Evolutionary conservation across 1,284 basidiomycete genomes (phyloP), one percentile per base, ranked within the genome.

Genomic region (Cryptococcus sp.): DNA sequence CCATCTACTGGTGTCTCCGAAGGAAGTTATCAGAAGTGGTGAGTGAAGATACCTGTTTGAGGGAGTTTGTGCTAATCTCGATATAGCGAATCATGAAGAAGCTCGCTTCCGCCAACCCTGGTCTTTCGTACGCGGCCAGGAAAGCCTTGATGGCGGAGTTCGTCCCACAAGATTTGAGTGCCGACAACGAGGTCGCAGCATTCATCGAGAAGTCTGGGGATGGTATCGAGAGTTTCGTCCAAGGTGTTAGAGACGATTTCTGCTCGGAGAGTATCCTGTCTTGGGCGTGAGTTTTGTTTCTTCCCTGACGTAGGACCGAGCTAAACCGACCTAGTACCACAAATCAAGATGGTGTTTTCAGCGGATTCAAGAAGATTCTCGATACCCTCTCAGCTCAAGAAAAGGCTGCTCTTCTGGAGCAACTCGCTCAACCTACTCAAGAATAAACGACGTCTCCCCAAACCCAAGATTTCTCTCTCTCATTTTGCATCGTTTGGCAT

Each of bases 1-100:
- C 88, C 76, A 98, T 99, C 84, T 98, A 97, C 82, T 95, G 91
- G 92, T 86, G 90, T 53, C 82, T 94, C 49, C 87, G 93, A 56
- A 72, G 81, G 50, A 78, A 82, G 61, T 66, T 83, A 50, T 74
- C 72, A 59, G 79, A 80, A 65, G 74, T 78, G 60, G 69, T 70
- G 50, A 61, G 65, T 63, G 4, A 46, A 3, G 14, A 6, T 43
- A 10, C 35, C 30, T 34, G 15, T 41, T 11, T 54, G 23, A 36
- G 6, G 34, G 33, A 45, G 3, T 7, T 11, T 34, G n/a, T 37
- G 8, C n/a, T n/a, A n/a, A n/a, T 11, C 37, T 51, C 10, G 30
- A 44, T 14, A n/a, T 23, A 70, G 62, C 72, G 76, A 57, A 68
- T 78, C 61, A 67, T 77, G 65, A 68, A 70, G 59, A 76, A 75